Evolutionary conservation across 257 asterid genomes (phyloP), one percentile per base, ranked within the genome.

Genomic region (Orobanche coerulescens): DNA sequence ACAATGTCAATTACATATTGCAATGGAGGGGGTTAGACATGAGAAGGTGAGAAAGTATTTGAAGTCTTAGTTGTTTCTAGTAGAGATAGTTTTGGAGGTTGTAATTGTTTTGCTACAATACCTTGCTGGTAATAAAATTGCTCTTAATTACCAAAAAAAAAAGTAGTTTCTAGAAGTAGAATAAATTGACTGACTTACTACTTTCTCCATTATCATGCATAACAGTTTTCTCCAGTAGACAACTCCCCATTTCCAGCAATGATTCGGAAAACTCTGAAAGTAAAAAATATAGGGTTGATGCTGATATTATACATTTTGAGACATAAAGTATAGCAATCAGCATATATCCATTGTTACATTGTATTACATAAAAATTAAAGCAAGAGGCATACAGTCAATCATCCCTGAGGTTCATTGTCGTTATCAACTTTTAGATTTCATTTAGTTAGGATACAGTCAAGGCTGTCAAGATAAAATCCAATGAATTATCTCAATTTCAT

Each of bases 231-330:
- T 88, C 97, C 78, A 86, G 60, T 43, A 92, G 83, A 70, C 91
- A 88, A 69, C 75, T 83, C 47, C 97, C 98, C 96, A 92, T 88
- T 79, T 92, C 98, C 73, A 81, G 65, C 80, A 88, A 71, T 57
- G 98, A 88, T 84, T 88, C 98, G 0, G 96, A 88, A 73, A 88
- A 88, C 83, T 92, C 97, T 92, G 88, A 51, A 78, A 73, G 53
- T 53, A 58, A 42, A 47, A 71, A 39, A 58, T 22, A 60, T 36
- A 24, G 40, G 54, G 39, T n/a, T 53, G 31, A 62, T 36, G 33
- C 55, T 28, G 31, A 40, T 57, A 58, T 58, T 50, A 26, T 7
- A 51, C 53, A 43, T 52, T 26, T 53, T 24, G 30, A 16, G 44
- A 49, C 20, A 56, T 15, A 28, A 22, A 46, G 37, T 22, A 65